These are phyloP conservation scores for Lichtheimia ramosa DNA, from an alignment of 371 early-diverging fungal species.

Conservation along the genomic window DNA sequence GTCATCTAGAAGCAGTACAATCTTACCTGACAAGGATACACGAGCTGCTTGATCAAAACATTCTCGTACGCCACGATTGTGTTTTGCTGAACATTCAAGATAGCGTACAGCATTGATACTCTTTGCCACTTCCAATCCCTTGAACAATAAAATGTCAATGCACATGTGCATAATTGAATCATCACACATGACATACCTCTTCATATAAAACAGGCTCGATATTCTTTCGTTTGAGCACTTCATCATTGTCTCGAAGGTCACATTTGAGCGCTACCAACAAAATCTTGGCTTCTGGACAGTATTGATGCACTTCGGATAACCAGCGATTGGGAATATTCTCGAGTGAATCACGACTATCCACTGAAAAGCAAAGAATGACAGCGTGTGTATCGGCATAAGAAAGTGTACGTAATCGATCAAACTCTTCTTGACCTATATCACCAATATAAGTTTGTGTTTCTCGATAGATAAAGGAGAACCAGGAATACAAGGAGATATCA, in stretches of 20 bases:
- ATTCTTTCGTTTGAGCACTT: conserved; percentile 8
- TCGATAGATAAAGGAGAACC: conserved; percentile 3
- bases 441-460: neutral
- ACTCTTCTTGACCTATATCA: conserved; percentile 61
- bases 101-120: conserved; percentile 47
- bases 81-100: conserved; percentile 58
- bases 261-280: conserved; percentile 56
- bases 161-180: neutral
- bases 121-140: conserved; percentile 18
- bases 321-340: conserved; percentile 57
- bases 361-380: conserved; percentile 57
- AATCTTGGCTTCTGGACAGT: conserved; percentile 47
- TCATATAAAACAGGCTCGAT: conserved; percentile 41
- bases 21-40: conserved; percentile 41
- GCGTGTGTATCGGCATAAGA: conserved; percentile 57
- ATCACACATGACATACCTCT: conserved; percentile 27
- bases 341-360: conserved; percentile 55
- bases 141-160: neutral
- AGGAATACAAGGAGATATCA: neutral
- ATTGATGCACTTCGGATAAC: conserved; percentile 47
- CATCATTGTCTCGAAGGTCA: conserved; percentile 50
- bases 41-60: conserved; percentile 53
- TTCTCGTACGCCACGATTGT: conserved; percentile 51
- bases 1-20: neutral
- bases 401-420: conserved; percentile 55